Percentiles rank a stretch among this genome's conserved stretches.
Evolutionary conservation across 257 asterid genomes (phyloP).

Genomic region (Ligustrum vulgare): DNA sequence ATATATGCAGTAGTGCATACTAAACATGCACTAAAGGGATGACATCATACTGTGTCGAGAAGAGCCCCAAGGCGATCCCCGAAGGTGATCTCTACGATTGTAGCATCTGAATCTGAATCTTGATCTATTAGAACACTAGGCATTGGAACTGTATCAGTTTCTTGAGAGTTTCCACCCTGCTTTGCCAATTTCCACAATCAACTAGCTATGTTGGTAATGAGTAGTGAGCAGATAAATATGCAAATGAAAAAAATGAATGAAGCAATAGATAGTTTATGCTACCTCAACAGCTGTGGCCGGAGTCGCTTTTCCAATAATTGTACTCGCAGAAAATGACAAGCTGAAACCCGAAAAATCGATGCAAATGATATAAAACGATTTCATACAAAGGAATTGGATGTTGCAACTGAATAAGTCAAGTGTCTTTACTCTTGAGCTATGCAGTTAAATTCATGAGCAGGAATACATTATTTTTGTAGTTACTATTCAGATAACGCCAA

Average conservation of each 20-base stretch:
- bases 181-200: conserved; percentile 29
- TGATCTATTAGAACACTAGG: conserved; percentile 87
- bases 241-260: conserved; percentile 11
- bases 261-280: conserved; percentile 24
- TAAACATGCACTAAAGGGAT: conserved; percentile 14
- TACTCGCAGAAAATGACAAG: conserved; percentile 41
- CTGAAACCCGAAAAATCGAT: conserved; percentile 43
- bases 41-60: conserved; percentile 69
- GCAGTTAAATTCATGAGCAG: background rate
- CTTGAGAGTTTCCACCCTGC: conserved; percentile 69
- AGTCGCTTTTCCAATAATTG: conserved; percentile 56
- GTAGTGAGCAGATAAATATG: background rate
- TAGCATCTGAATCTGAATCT: conserved; percentile 87
- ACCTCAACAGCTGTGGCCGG: conserved; percentile 78
- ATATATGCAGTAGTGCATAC: background rate
- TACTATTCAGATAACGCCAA: background rate
- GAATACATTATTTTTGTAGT: background rate
- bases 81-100: conserved; percentile 85
- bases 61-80: conserved; percentile 99
- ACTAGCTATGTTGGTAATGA: conserved; percentile 13
- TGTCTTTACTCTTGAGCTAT: background rate
- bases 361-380: conserved; percentile 11
- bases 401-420: conserved; percentile 9
- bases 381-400: conserved; percentile 13
- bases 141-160: conserved; percentile 59